These are phyloP conservation scores for Fraxinus dipetala DNA, from an alignment of 305 asterid species.

Conservation along the genomic window DNA sequence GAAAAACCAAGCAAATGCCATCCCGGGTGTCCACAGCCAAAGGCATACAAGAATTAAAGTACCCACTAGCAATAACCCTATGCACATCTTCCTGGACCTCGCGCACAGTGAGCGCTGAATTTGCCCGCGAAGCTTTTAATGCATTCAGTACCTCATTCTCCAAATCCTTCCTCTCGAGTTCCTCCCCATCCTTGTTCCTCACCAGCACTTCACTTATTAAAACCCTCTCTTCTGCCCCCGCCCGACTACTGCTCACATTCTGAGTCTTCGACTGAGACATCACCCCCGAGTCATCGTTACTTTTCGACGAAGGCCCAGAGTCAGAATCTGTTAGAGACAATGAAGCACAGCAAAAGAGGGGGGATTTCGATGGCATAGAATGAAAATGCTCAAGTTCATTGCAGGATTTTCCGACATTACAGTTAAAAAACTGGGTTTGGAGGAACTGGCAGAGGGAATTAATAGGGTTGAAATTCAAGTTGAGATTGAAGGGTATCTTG, in stretches of 20 bases:
- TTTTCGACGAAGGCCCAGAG: constrained; percentile 26
- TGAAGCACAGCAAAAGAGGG: constrained; percentile 64
- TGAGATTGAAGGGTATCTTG: constrained; percentile 34
- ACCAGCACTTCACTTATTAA: constrained; percentile 84
- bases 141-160: constrained; percentile 76
- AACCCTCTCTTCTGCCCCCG: constrained; percentile 76
- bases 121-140: constrained; percentile 78
- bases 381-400: constrained; percentile 8
- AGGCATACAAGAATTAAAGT: constrained; percentile 88
- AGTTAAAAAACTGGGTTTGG: constrained; percentile 22
- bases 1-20: constrained; percentile 81
- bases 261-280: constrained; percentile 39
- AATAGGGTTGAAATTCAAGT: constrained; percentile 36
- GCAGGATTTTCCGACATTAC: constrained; percentile 24
- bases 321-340: constrained; percentile 44
- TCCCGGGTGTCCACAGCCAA: constrained; percentile 94
- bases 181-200: constrained; percentile 85
- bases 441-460: constrained; percentile 41
- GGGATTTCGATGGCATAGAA: constrained; percentile 24
- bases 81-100: constrained; percentile 98
- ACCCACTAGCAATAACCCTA: constrained; percentile 81
- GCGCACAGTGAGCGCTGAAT: constrained; percentile 74
- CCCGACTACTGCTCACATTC: constrained; percentile 35
- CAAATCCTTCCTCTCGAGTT: constrained; percentile 87
- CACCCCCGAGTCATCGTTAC: constrained; percentile 32